These are phyloP conservation scores for Fusarium sp. DNA, from an alignment of 2,329 filamentous ascomycete genomes.

Conservation along the genomic window DNA sequence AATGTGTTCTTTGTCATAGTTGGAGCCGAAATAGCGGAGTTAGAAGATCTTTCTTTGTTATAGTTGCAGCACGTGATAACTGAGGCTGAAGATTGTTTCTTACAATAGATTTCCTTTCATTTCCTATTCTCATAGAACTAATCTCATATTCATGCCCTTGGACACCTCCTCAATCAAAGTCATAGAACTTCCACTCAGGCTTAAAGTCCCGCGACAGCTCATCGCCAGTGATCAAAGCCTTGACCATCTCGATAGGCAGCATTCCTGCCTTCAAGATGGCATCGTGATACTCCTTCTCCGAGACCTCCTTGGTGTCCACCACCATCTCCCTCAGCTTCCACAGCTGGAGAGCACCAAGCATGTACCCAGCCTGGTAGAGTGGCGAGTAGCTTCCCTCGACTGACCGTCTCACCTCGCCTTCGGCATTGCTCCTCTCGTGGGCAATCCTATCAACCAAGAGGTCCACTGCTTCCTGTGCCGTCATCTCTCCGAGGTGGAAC, in stretches of 20 bases:
- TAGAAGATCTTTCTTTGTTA: no score
- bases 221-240: constrained; percentile 13
- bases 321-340: constrained; percentile 30
- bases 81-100: not conserved
- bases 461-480: constrained; percentile 26
- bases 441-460: constrained; percentile 9
- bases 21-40: no score
- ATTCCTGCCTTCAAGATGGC: constrained; percentile 21
- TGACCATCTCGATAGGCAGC: constrained; percentile 33
- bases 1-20: no score
- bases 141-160: not conserved
- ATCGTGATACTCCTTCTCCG: constrained; percentile 30
- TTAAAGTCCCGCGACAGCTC: constrained; percentile 25
- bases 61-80: no score
- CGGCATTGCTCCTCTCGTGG: constrained; percentile 27
- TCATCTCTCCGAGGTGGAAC: constrained; percentile 30
- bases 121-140: not conserved
- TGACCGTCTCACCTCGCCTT: constrained; percentile 25
- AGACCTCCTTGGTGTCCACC: constrained; percentile 12
- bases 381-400: constrained; percentile 29
- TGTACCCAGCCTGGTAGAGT: constrained; percentile 29
- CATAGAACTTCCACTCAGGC: constrained; percentile 29
- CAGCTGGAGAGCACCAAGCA: constrained; percentile 23
- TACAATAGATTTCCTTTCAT: not conserved
- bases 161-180: constrained; percentile 15